These are phyloP conservation scores for Oidium heveae DNA, from an alignment of 2,329 filamentous ascomycete genomes.

Conservation along the genomic window DNA sequence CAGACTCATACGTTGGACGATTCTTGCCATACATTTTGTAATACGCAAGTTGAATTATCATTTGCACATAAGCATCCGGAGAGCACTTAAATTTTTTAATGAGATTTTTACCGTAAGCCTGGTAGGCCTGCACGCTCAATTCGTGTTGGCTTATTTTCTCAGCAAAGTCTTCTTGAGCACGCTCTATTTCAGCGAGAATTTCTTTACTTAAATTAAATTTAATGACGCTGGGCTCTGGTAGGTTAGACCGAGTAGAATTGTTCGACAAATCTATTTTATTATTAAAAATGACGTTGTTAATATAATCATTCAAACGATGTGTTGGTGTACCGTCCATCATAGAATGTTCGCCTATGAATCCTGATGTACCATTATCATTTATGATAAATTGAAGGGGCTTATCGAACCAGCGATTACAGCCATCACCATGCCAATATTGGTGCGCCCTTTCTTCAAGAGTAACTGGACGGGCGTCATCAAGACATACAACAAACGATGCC, in stretches of 20 bases:
- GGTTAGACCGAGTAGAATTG: constrained; percentile 43
- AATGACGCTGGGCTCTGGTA: constrained; percentile 57
- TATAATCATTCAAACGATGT: constrained; percentile 84
- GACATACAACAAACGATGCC: constrained; percentile 71
- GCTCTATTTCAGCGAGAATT: constrained; percentile 52
- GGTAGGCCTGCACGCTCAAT: constrained; percentile 80
- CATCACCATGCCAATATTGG: constrained; percentile 97
- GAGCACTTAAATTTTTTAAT: constrained; percentile 99
- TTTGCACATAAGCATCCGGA: constrained; percentile 91
- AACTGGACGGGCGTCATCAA: constrained; percentile 75
- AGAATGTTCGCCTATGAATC: constrained; percentile 95
- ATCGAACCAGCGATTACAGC: constrained; percentile 88
- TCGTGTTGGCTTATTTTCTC: constrained; percentile 69
- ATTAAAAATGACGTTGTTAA: constrained; percentile 76
- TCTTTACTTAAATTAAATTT: constrained; percentile 55
- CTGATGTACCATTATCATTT: constrained; percentile 92
- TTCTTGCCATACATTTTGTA: constrained; percentile 98
- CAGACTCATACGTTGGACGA: constrained; percentile 91
- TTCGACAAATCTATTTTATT: constrained; percentile 83
- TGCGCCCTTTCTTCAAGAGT: constrained; percentile 88
- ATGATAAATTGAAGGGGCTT: constrained; percentile 96
- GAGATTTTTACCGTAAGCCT: constrained; percentile 89
- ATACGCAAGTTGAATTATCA: constrained; percentile 96
- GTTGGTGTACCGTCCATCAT: constrained; percentile 99
- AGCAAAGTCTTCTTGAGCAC: constrained; percentile 54